A percentile compares a stretch with the other conserved stretches of the same genome.
phyloP scores from a whole-genome alignment of 78 protist species.

The Goniomonas avonlea region DNA sequence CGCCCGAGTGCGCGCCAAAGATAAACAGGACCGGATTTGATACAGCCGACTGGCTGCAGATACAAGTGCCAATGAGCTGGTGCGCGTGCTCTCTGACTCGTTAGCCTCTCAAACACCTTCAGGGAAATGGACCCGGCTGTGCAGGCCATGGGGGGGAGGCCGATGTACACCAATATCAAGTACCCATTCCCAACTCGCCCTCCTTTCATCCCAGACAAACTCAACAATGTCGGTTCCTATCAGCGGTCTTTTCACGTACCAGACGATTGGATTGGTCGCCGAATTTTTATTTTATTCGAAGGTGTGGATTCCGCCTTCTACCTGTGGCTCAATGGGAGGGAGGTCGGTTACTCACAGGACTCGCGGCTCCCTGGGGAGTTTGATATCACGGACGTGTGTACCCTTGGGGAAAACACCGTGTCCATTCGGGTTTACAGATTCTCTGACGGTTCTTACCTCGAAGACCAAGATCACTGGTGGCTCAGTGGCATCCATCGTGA shows the following conservation, averaged over 20 bases:
- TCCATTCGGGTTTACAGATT: not conserved
- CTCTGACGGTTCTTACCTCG: constrained; percentile 15
- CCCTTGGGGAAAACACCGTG: not conserved
- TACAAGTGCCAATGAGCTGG: too few species aligned
- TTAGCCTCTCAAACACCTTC: too few species aligned
- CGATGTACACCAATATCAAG: constrained; percentile 16
- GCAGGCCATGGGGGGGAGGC: too few species aligned
- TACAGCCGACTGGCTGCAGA: too few species aligned
- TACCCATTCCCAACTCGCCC: not conserved
- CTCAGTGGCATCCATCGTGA: not conserved
- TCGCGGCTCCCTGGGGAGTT: constrained; percentile 15
- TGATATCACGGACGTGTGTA: not conserved
- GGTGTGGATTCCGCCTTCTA: constrained; percentile 9
- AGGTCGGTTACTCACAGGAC: constrained; percentile 21
- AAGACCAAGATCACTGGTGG: constrained; percentile 37
- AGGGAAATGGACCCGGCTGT: too few species aligned
- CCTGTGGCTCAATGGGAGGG: not conserved
- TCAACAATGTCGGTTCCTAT: constrained; percentile 4
- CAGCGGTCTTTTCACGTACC: not conserved
- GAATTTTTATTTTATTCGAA: not conserved
- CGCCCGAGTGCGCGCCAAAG: too few species aligned
- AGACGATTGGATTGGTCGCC: constrained; percentile 12
- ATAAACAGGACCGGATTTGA: too few species aligned
- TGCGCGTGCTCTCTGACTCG: too few species aligned
- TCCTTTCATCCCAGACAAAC: not conserved